Evolutionary conservation across 2,329 filamentous ascomycete species (phyloP), one percentile per base, ranked within the genome.

Genomic region (Taxawa tesnikishii): DNA sequence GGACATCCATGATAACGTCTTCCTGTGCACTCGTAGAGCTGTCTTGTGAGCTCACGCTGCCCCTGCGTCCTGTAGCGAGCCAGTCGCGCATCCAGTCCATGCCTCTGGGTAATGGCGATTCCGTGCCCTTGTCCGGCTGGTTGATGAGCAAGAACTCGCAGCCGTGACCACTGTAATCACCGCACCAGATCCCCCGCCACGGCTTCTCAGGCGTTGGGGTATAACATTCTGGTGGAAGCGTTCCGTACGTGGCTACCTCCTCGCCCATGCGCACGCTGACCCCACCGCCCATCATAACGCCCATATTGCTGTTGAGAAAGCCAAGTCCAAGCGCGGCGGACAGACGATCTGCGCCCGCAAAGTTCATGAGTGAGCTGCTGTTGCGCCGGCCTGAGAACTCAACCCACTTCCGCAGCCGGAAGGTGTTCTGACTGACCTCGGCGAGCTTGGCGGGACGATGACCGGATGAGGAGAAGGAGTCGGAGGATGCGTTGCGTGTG

Each of bases 131-230:
- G 31, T 79, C 75, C 0, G 75, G 75, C 48, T 98, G 90, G 43
- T 84, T 65, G 28, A 96, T 62, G 9, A 92, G 63, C 4, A 96
- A 50, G 34, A 94, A 94, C 54, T 96, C 88, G 52, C 80, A 87
- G 1, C 87, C 85, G 46, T 96, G 87, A 0, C 73, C 75, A 15
- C 75, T 79, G 48, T 94, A 94, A 51, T 94, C 87, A 1, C 87
- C 87, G 11, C 85, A 79, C 81, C 83, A 96, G 17, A 98, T 83
- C 0, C 88, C 88, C 40, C 84, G 75, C 63, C 78, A 94, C 0
- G 85, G 87, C 50, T 85, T 88, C 33, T 76, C 67, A 7, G 60
- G 53, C 0, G 85, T 93, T 0, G 88, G 84, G 0, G 75, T 90
- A 51, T 93, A 94, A n/a, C 79, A 56, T 3, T 60, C 60, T 3